Evolutionary conservation across 345 rosid genomes (phyloP).

Genomic region (Turnera subulata): DNA sequence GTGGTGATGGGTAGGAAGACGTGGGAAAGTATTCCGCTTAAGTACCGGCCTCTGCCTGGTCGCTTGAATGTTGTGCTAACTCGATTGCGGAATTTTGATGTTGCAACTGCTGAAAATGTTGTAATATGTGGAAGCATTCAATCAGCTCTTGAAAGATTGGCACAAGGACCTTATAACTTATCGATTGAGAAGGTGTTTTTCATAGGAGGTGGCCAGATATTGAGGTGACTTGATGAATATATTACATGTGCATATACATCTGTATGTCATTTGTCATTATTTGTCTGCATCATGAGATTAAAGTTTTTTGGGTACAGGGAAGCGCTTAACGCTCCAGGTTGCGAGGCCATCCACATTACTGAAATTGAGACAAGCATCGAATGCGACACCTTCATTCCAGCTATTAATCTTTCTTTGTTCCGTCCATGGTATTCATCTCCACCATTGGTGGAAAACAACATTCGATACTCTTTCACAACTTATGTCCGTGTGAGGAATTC

Average conservation of each 20-base stretch:
- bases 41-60: slow-evolving; percentile 60
- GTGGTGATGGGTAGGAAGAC: slow-evolving; percentile 86
- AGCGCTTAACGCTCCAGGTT: slow-evolving; percentile 56
- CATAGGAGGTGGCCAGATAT: slow-evolving; percentile 80
- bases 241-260: not conserved
- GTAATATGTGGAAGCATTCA: slow-evolving; percentile 64
- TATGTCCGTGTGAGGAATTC: slow-evolving; percentile 65
- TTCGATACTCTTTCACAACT: slow-evolving; percentile 53
- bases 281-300: too few relatives aligned
- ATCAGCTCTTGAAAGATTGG: slow-evolving; percentile 66
- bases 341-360: slow-evolving; percentile 83
- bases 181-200: slow-evolving; percentile 84
- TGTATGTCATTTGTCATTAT: slow-evolving; percentile 8
- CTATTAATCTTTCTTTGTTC: slow-evolving; percentile 50
- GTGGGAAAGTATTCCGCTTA: slow-evolving; percentile 74
- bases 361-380: slow-evolving; percentile 65
- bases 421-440: slow-evolving; percentile 74
- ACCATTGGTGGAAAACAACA: slow-evolving; percentile 56
- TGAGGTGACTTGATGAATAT: slow-evolving; percentile 36
- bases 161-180: slow-evolving; percentile 60
- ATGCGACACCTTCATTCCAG: slow-evolving; percentile 78
- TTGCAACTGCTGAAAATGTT: slow-evolving; percentile 73
- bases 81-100: slow-evolving; percentile 66
- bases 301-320: too few relatives aligned
- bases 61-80: slow-evolving; percentile 83